phyloP scores from a whole-genome alignment of 805 yeast genomes.

The Barnettozyma californica region DNA sequence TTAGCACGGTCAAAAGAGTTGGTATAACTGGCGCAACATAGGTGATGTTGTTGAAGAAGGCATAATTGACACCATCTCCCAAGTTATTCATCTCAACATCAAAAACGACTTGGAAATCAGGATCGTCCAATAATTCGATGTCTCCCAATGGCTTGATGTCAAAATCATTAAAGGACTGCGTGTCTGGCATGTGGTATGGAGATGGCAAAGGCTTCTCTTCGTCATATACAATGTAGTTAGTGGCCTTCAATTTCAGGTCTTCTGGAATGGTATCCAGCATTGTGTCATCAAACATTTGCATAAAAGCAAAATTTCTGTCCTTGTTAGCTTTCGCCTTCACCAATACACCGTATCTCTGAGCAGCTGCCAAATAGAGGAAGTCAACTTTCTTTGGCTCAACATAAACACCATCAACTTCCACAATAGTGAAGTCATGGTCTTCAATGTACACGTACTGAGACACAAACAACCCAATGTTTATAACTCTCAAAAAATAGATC shows the following conservation, averaged over 20 bases:
- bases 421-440: constrained; percentile 65
- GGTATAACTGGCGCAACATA: constrained; percentile 68
- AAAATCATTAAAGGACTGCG: constrained; percentile 30
- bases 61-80: constrained; percentile 72
- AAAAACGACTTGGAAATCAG: constrained; percentile 57
- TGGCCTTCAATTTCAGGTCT: constrained; percentile 48
- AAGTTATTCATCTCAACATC: constrained; percentile 62
- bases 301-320: constrained; percentile 49
- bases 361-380: constrained; percentile 63
- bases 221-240: constrained; percentile 53
- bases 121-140: constrained; percentile 43
- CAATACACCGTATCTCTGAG: constrained; percentile 74
- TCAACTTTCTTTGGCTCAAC: constrained; percentile 53
- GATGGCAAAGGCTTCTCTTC: constrained; percentile 27
- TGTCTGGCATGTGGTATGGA: constrained; percentile 14
- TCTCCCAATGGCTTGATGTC: constrained; percentile 39
- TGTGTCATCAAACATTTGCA: constrained; percentile 54
- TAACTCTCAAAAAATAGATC: constrained; percentile 59
- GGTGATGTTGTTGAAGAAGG: constrained; percentile 66
- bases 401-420: constrained; percentile 66
- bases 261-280: constrained; percentile 70
- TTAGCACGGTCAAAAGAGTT: constrained; percentile 55
- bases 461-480: constrained; percentile 67
- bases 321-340: constrained; percentile 46
- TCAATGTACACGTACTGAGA: constrained; percentile 66